Evolutionary conservation across 164 flowering plant genomes (phyloP), one percentile per base, ranked within the genome.

Genomic region (Aristolochia californica): DNA sequence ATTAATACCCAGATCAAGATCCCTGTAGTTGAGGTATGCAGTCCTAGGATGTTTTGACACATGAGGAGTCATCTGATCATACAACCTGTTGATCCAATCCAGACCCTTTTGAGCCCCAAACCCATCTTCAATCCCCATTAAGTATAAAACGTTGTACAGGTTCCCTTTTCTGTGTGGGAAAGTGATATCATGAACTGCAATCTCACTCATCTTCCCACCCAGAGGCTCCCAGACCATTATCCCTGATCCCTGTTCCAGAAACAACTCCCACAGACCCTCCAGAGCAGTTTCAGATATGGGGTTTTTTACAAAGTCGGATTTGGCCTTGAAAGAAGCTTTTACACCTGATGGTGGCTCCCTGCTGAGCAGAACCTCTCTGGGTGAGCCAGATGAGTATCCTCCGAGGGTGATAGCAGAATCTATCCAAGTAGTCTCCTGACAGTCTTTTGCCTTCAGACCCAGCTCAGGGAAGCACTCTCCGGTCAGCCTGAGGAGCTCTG

Each of bases 21-120:
- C 72, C 45, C 68, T 59, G 28, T 58, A 59, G 48, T 68, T 68
- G 17, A 63, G 26, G 51, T 63, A 68, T 5, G 72, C 72, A 26
- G 23, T 38, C 51, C 72, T 63, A 21, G 72, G 70, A 18, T 28
- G 53, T 13, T 40, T 63, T 5, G 70, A 48, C 4, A 61, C 70
- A 57, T 61, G 57, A 21, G 57, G 61, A 45, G 56, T 43, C 72
- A 63, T 68, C 48, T 59, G 63, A 9, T 18, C 20, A 27, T 63
- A 68, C 8, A 63, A 44, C 30, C 49, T 59, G 30, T 51, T 53
- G 15, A 64, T 64, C 72, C 67, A 68, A 5, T 56, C 30, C 5
- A 16, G 59, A 4, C 14, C 43, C 17, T 63, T 47, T 9, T 0
- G n/a, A n/a, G n/a, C n/a, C n/a, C n/a, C n/a, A n/a, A n/a, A n/a